Conservation (phyloP, 2,329 filamentous ascomycete genomes). For the Trichoderma lentiforme region DNA sequence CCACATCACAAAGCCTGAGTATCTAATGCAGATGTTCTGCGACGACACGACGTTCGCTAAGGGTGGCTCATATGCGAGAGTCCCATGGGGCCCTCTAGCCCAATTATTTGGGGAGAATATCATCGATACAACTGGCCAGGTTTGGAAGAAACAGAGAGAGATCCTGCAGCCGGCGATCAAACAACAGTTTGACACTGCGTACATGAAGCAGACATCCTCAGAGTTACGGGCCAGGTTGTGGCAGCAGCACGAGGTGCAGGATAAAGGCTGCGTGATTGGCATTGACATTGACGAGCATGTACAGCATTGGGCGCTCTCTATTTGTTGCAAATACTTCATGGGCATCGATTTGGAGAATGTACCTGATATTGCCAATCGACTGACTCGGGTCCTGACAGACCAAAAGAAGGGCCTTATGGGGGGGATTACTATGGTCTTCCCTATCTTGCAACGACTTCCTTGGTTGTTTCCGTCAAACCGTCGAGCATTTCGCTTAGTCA, state of each 20-base stretch:
- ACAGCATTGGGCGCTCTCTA: background rate
- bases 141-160: background rate
- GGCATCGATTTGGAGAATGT: background rate
- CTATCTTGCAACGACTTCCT: background rate
- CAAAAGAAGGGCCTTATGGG: background rate
- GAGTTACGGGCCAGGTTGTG: background rate
- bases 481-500: background rate
- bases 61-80: background rate
- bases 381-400: background rate
- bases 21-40: background rate
- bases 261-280: background rate
- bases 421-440: background rate
- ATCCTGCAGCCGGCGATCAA: background rate
- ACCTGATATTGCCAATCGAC: background rate
- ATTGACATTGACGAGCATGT: background rate
- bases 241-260: background rate
- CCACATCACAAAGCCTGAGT: background rate
- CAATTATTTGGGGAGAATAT: background rate
- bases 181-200: background rate
- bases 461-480: background rate
- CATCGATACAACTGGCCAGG: background rate
- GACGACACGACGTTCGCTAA: background rate
- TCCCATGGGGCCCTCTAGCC: background rate
- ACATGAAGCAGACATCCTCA: background rate
- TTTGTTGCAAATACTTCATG: background rate